phyloP scores from a whole-genome alignment of 768 basidiomycete genomes.

The Chalciporus piperatus region DNA sequence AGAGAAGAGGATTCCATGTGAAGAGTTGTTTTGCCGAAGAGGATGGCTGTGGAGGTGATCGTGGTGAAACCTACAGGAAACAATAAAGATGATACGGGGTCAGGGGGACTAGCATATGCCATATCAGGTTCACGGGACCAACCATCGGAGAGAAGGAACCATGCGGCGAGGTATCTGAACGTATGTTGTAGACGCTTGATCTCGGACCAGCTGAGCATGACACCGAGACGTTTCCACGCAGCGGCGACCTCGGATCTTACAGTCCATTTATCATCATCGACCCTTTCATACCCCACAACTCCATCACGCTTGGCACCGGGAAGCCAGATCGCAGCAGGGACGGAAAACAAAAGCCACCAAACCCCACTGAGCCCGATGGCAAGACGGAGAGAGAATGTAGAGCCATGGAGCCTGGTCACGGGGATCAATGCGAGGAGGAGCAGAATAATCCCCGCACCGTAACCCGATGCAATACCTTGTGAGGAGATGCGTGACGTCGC shows the following conservation, averaged over 20 bases:
- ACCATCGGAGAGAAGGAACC: conserved; percentile 95
- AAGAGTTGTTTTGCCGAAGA: conserved; percentile 89
- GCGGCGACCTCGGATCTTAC: conserved; percentile 49
- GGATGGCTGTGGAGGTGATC: conserved; percentile 85
- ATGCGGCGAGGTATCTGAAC: conserved; percentile 86
- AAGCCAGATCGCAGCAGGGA: conserved; percentile 76
- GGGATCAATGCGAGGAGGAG: conserved; percentile 77
- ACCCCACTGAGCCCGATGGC: conserved; percentile 82
- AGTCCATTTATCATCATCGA: conserved; percentile 40
- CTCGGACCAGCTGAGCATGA: conserved; percentile 72
- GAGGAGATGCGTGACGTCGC: conserved; percentile 83
- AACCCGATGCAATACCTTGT: conserved; percentile 82
- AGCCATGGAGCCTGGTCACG: conserved; percentile 67
- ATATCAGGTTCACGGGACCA: conserved; percentile 19
- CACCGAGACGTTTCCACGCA: conserved; percentile 75
- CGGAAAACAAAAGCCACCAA: conserved; percentile 84
- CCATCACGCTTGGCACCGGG: conserved; percentile 37
- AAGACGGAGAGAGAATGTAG: conserved; percentile 74
- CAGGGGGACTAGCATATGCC: not conserved
- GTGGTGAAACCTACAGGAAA: conserved; percentile 73
- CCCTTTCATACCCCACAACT: not conserved
- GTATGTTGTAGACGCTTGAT: conserved; percentile 76
- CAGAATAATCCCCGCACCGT: conserved; percentile 75
- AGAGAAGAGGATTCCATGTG: conserved; percentile 77
- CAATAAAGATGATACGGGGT: not conserved